phyloP scores from a whole-genome alignment of 345 rosid genomes.

The Gossypium mustelinum region DNA sequence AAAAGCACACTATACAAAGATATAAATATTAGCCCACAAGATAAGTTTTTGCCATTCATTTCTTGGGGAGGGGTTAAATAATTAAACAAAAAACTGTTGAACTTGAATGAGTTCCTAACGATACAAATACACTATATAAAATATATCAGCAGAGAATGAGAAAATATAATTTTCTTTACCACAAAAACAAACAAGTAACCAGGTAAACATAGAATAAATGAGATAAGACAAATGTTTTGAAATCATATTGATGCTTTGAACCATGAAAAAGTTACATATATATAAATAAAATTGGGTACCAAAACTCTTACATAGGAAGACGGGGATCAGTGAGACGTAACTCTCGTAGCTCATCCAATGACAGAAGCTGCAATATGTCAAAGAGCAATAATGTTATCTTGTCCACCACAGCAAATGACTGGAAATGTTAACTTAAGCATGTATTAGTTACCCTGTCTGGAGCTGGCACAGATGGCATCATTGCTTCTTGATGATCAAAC shows the following conservation, averaged over 20 bases:
- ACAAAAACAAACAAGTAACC: conserved; percentile 5
- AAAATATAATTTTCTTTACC: neutral
- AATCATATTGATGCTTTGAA: neutral
- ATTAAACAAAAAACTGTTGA: neutral
- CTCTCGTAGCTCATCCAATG: conserved; percentile 78
- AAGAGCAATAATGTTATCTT: conserved; percentile 14
- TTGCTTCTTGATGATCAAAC: conserved; percentile 68
- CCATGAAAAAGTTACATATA: neutral
- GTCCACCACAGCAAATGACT: conserved; percentile 13
- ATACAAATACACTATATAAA: neutral
- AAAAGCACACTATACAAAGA: neutral
- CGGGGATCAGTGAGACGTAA: conserved; percentile 80
- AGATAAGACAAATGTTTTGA: neutral
- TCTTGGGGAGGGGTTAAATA: neutral
- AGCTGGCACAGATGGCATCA: conserved; percentile 66
- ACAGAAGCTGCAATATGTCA: conserved; percentile 62
- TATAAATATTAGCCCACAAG: neutral
- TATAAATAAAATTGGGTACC: neutral
- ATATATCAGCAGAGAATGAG: neutral
- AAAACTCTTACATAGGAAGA: conserved; percentile 62
- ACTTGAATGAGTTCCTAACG: neutral
- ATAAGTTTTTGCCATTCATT: neutral
- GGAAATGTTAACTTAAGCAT: conserved; percentile 11
- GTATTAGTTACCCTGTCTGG: conserved; percentile 64
- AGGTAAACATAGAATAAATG: neutral